Evolutionary conservation across 169 alveolate species (phyloP).

Genomic region (Toxoplasma gondii): DNA sequence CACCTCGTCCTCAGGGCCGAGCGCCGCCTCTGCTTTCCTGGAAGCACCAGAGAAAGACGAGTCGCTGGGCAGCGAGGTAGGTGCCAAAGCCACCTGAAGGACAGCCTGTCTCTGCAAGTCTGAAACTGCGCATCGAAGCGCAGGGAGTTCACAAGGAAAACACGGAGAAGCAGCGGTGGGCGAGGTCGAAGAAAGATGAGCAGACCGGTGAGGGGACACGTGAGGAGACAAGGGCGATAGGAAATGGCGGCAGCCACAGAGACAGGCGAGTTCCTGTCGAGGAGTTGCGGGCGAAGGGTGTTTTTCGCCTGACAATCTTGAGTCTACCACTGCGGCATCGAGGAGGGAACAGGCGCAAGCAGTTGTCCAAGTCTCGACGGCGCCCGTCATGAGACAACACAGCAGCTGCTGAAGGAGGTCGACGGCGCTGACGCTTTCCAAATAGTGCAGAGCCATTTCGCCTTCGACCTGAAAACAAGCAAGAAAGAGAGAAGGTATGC

Average conservation of each 20-base stretch:
- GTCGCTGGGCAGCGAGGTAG: background rate
- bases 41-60: background rate
- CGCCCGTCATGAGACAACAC: constrained; percentile 52
- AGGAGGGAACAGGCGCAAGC: constrained; percentile 58
- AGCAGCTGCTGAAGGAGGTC: constrained; percentile 59
- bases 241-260: background rate
- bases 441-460: constrained; percentile 67
- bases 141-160: background rate
- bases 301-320: background rate
- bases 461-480: constrained; percentile 58
- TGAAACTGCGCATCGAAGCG: background rate
- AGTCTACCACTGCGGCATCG: background rate
- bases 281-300: background rate
- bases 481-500: background rate
- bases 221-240: background rate
- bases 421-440: constrained; percentile 56
- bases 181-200: background rate
- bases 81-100: constrained; percentile 44
- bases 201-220: background rate
- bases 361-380: constrained; percentile 51
- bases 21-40: no score
- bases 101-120: constrained; percentile 63
- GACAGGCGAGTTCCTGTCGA: background rate
- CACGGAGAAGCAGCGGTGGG: background rate
- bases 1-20: background rate